A percentile compares a stretch with the other conserved stretches of the same genome.
Conservation (phyloP, 2,329 filamentous ascomycete species). For the Penicillium sp. region DNA sequence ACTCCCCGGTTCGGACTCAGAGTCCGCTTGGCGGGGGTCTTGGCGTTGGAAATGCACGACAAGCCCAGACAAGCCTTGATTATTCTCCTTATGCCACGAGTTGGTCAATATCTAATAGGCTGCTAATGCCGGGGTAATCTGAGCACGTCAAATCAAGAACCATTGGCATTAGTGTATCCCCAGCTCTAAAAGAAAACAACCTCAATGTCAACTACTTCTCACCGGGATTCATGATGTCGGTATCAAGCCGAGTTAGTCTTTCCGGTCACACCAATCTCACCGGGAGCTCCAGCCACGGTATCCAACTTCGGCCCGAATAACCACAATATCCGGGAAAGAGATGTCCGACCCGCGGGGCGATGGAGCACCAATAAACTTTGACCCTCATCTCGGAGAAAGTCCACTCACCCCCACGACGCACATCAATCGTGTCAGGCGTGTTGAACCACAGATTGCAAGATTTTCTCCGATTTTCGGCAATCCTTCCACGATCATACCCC, state of each 20-base stretch:
- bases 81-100: neutral
- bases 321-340: neutral
- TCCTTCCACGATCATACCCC: neutral
- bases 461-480: neutral
- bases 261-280: neutral
- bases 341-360: neutral
- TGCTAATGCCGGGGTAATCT: neutral
- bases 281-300: neutral
- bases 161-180: neutral
- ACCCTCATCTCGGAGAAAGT: neutral
- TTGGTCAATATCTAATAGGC: constrained; percentile 1
- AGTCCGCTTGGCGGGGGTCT: neutral
- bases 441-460: neutral
- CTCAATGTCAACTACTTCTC: neutral
- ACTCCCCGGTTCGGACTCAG: neutral
- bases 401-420: neutral
- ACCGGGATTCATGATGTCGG: neutral
- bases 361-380: neutral
- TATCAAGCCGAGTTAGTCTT: neutral
- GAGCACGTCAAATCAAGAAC: neutral
- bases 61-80: constrained; percentile 9
- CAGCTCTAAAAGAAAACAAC: neutral
- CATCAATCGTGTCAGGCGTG: neutral
- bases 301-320: neutral
- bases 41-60: constrained; percentile 2